A percentile compares a stretch with the other conserved stretches of the same genome.
phyloP scores from a whole-genome alignment of 148 eudicot genomes.

The Agrostemma githago region DNA sequence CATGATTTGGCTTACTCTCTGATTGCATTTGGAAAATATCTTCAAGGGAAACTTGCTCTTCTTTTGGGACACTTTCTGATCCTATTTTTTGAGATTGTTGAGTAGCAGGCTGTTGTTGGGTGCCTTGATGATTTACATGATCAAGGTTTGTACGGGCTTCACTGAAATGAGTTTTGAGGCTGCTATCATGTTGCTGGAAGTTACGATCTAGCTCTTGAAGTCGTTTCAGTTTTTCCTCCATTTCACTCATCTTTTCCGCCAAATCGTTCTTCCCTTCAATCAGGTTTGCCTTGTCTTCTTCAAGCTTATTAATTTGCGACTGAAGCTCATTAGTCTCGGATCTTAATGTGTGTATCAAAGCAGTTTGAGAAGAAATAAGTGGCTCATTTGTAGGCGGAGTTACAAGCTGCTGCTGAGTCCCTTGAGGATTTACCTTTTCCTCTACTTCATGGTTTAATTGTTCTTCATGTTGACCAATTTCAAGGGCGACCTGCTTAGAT shows the following conservation, averaged over 20 bases:
- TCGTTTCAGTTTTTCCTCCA: conserved; percentile 54
- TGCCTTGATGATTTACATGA: neutral
- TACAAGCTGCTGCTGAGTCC: conserved; percentile 19
- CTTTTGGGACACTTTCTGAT: neutral
- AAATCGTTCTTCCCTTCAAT: conserved; percentile 44
- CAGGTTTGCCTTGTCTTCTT: conserved; percentile 61
- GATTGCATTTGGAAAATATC: conserved; percentile 5
- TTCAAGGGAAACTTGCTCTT: neutral
- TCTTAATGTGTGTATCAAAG: conserved; percentile 56
- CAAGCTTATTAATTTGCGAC: conserved; percentile 56
- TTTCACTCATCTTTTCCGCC: conserved; percentile 40
- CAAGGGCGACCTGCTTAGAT: conserved; percentile 2
- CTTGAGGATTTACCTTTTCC: conserved; percentile 5
- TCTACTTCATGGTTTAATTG: conserved; percentile 8
- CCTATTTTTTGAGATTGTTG: neutral
- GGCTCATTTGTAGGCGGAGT: conserved; percentile 1
- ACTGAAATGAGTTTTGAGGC: conserved; percentile 42
- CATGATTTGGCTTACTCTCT: conserved; percentile 18
- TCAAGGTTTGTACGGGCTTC: conserved; percentile 42
- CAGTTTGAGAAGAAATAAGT: conserved; percentile 51
- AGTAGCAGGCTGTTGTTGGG: conserved; percentile 14
- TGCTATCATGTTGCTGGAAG: conserved; percentile 38
- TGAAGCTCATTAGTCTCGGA: conserved; percentile 68
- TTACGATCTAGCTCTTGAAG: conserved; percentile 47
- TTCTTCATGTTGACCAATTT: conserved; percentile 11